Percentiles rank a stretch among this genome's conserved stretches.
Conservation (phyloP, 1,284 basidiomycete species). For the Moesziomyces antarcticus region DNA sequence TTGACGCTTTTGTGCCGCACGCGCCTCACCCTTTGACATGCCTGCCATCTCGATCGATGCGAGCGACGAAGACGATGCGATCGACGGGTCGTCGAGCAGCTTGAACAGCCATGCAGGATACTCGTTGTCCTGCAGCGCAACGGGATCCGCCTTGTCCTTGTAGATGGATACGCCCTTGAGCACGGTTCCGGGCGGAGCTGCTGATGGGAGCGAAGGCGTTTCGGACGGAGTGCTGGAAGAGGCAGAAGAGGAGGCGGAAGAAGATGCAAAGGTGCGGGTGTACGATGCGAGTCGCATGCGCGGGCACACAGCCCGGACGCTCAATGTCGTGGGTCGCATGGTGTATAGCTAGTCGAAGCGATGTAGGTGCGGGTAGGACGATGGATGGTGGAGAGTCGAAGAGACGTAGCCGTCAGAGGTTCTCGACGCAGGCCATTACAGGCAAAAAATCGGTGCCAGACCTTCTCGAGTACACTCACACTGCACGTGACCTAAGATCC, state of each 20-base stretch:
- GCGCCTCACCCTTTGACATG: slow-evolving; percentile 63
- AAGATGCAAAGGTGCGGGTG: slow-evolving; percentile 27
- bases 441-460: background rate
- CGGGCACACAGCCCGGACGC: slow-evolving; percentile 21
- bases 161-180: slow-evolving; percentile 82
- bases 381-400: background rate
- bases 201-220: slow-evolving; percentile 46
- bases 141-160: slow-evolving; percentile 82
- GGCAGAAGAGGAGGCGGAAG: slow-evolving; percentile 13
- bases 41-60: slow-evolving; percentile 57
- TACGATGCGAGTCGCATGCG: slow-evolving; percentile 10
- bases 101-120: slow-evolving; percentile 93
- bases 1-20: slow-evolving; percentile 59
- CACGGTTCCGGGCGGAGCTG: slow-evolving; percentile 74
- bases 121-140: slow-evolving; percentile 82
- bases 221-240: slow-evolving; percentile 16
- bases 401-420: no score
- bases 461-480: background rate
- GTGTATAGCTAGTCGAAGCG: background rate
- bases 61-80: slow-evolving; percentile 48
- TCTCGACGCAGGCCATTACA: background rate
- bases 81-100: slow-evolving; percentile 70
- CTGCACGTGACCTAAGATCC: background rate
- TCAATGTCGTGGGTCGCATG: slow-evolving; percentile 16
- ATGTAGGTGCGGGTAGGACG: background rate